Base-by-base conservation (phyloP, 2,329 filamentous ascomycete genomes). In the Ophiocordyceps unilateralis region DNA sequence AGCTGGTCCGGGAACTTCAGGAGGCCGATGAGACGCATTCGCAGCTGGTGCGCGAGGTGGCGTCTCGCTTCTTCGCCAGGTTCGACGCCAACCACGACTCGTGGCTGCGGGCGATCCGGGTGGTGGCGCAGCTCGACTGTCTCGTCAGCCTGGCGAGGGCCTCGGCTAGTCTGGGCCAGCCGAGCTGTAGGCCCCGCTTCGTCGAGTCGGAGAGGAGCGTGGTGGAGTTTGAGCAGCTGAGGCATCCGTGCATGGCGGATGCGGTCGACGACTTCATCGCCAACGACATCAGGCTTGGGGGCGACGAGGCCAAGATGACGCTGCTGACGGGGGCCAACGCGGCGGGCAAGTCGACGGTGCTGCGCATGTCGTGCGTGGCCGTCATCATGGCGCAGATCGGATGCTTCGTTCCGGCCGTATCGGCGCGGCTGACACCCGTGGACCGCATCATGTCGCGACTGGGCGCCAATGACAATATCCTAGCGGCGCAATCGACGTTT, bases 301-400 rank as follows among this genome's bases (percentile, higher is more conserved):
- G 77, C 3, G 71, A 76, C 1, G 57, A 68, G 1, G 74, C 77
- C 0, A 72, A 83, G 7, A 85, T 85, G 2, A 75, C 94, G 50
- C 79, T 96, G 44, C 81, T 98, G 53, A 98, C 91, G 0, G 91
- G 91, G 0, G 91, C 91, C 23, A 98, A 98, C 65, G 98, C 98
- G 91, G 91, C 91, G 53, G 91, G 91, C 44, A 98, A 98, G 58
- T 94, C 86, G 17, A 91, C 83, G 45, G 98, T 94, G 59, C 89
- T 98, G 19, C 85, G 91, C 43, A 84, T 88, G 50, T 78, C 93
- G 39, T 89, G 91, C 10, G 76, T 98, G 7, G 86, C 96, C 48
- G 76, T 83, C 40, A 88, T 98, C 53, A 88, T 98, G 67, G 87
- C 86, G 7, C 91, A 98, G 57, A 82, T 95, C 49, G 91, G 91